phyloP scores from a whole-genome alignment of 2,329 filamentous ascomycete species.

The Tolypocladium nubicola region DNA sequence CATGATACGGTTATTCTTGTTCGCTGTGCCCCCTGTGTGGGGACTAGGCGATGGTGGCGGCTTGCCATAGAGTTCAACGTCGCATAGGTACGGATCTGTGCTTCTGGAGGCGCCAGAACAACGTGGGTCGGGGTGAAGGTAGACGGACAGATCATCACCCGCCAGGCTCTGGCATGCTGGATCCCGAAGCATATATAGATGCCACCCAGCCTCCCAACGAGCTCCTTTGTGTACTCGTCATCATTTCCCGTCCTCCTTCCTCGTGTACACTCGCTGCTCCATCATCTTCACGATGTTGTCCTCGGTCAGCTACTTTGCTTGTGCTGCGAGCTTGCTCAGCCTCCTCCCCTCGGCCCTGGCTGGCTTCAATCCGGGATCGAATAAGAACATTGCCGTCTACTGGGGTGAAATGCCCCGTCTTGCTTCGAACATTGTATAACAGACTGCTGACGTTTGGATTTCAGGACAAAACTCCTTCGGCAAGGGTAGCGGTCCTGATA shows the following conservation, averaged over 20 bases:
- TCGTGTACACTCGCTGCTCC: neutral
- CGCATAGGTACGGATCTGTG: neutral
- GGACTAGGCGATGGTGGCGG: neutral
- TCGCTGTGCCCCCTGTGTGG: neutral
- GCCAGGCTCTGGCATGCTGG: neutral
- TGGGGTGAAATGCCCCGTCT: constrained; percentile 38
- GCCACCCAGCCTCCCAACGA: neutral
- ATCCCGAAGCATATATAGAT: neutral
- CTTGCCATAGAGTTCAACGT: neutral
- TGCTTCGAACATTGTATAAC: neutral
- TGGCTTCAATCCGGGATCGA: constrained; percentile 32
- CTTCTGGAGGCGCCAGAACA: too few relatives aligned
- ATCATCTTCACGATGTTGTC: constrained; percentile 3
- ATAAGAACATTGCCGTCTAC: constrained; percentile 51
- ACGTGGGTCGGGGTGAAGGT: neutral
- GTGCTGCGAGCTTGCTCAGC: constrained; percentile 10
- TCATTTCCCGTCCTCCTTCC: neutral
- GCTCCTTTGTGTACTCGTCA: neutral
- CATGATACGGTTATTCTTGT: neutral
- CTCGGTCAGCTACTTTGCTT: constrained; percentile 5
- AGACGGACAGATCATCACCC: neutral
- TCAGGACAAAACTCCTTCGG: constrained; percentile 49
- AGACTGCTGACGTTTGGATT: neutral
- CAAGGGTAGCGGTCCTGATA: constrained; percentile 27
- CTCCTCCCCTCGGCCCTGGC: constrained; percentile 21